Base-by-base conservation (phyloP, 441 rosid genomes). In the Manihot esculenta region DNA sequence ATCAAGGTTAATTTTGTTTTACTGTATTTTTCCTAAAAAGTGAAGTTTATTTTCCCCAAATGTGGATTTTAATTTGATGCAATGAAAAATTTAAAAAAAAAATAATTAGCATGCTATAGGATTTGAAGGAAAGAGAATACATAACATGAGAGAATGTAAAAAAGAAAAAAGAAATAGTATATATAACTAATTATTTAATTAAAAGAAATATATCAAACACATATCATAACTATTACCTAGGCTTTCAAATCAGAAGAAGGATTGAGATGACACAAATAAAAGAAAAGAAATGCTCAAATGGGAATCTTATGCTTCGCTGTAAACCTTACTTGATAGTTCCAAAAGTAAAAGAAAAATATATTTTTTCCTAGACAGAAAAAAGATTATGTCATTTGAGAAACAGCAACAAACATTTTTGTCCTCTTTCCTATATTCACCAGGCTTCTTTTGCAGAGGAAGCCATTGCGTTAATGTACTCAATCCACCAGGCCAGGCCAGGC, bases 301-400 rank as follows among this genome's bases (percentile, higher is more conserved):
- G 74, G 82, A 79, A 78, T 78, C 78, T 78, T 61, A 70, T 64
- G 72, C 57, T 72, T 67, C 41, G 79, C 79, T 71, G 80, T 68
- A 73, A 78, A 70, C 78, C 72, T 60, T 59, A 48, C 48, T 54
- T 53, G 69, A 56, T 60, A 33, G 48, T 62, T 41, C 63, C 65
- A 71, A 65, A 62, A 65, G 45, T 20, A 13, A 65, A 59, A 41
- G 38, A 18, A 15, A 48, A 26, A 26, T 10, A 5, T 8, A 13
- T 0, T 45, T 64, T 30, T 35, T 11, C 58, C n/a, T 73, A 17
- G 56, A 64, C 45, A 69, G 72, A n/a, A n/a, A 26, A 70, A 61
- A 75, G 66, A 70, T 35, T 35, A 71, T 20, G 56, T 72, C 56
- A 76, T 30, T 67, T 50, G 73, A 77, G 71, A 47, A 77, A 76